Base-by-base conservation (phyloP, 2,329 filamentous ascomycete genomes). In the Pseudonectria foliicola region DNA sequence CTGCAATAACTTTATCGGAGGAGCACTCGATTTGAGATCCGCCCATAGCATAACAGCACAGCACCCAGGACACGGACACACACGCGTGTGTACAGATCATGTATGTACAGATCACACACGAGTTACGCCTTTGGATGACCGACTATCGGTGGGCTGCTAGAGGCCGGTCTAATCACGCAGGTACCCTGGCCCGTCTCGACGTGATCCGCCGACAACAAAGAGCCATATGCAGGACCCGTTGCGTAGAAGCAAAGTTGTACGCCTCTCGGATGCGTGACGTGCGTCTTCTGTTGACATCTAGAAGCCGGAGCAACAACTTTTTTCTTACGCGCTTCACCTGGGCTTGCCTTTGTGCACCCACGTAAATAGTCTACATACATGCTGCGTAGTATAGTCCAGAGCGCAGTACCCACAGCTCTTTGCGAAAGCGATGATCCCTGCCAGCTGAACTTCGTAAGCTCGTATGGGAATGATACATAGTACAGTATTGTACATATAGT, bases 391-490 rank as follows among this genome's bases (percentile, higher is more conserved):
- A n/a, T n/a, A n/a, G n/a, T n/a, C n/a, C n/a, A n/a, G n/a, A n/a
- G n/a, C 29, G 11, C 32, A 32, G 31, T 28, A 29, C 16, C 16
- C 25, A 31, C 23, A 13, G n/a, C 18, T 26, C 25, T 25, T 25
- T 27, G 26, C 31, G 35, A 29, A 33, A 30, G 27, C 30, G 31
- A 32, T 27, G 24, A 42, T 38, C 33, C 33, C 38, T 33, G 33
- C 31, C 35, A 39, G 35, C 29, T 38, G 30, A 46, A 42, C 38
- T 39, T 49, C 46, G 45, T 36, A 49, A 49, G 35, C 40, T 35
- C 37, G 29, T 43, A 41, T 40, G 38, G 33, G 39, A 42, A 47
- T 36, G 34, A 37, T 31, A n/a, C n/a, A n/a, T n/a, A n/a, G n/a
- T n/a, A n/a, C 39, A 37, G 33, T 43, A 33, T 29, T 35, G 35